phyloP scores from a whole-genome alignment of 169 alveolate genomes.

The Cardiosporidium cionae region DNA sequence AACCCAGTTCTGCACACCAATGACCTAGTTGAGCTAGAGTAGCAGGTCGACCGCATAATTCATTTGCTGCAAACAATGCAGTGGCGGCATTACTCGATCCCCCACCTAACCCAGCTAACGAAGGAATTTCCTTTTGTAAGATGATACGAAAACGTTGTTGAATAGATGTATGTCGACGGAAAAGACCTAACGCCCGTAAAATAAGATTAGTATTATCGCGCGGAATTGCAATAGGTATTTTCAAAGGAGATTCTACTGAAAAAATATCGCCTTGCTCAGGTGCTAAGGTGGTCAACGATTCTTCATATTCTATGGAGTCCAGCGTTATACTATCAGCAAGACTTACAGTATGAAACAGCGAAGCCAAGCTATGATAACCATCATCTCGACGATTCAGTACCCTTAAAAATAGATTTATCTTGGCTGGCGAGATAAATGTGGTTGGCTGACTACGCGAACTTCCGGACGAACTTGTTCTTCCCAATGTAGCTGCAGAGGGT shows the following conservation, averaged over 20 bases:
- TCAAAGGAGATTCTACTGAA: too few species aligned
- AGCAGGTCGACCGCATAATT: not conserved
- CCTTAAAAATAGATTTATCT: constrained; percentile 7
- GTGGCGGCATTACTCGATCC: constrained; percentile 20
- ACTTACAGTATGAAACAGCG: constrained; percentile 13
- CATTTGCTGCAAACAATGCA: constrained; percentile 4
- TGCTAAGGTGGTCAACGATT: too few species aligned
- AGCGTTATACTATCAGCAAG: constrained; percentile 8
- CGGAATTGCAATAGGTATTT: constrained; percentile 6
- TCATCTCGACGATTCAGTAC: constrained; percentile 5
- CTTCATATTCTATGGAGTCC: not conserved
- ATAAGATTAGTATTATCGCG: constrained; percentile 12
- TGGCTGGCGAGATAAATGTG: constrained; percentile 16
- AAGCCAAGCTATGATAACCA: not conserved
- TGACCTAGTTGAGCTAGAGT: not conserved
- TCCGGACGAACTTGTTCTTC: too few species aligned
- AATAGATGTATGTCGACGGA: constrained; percentile 7
- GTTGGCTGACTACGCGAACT: too few species aligned
- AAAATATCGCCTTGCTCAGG: too few species aligned
- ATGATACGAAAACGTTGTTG: not conserved
- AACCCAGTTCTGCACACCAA: not conserved
- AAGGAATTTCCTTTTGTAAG: not conserved
- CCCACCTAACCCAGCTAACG: constrained; percentile 17
- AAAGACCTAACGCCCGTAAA: constrained; percentile 7
- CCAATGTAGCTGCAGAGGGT: too few species aligned